phyloP scores from a whole-genome alignment of 2,329 filamentous ascomycete species.

The Aspergillus texensis region DNA sequence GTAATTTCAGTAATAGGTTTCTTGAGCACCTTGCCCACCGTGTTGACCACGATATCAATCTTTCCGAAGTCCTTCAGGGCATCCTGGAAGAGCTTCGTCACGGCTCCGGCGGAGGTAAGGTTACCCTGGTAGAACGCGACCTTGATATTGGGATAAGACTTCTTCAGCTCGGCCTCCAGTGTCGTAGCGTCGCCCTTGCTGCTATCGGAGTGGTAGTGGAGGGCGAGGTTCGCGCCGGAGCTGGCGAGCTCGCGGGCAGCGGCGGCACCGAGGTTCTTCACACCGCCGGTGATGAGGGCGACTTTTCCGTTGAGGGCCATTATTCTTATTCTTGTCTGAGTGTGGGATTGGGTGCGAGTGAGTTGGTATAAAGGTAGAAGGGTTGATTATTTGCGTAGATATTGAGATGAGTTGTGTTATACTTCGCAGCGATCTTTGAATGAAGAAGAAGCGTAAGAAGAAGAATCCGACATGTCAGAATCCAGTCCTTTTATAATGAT shows the following conservation, averaged over 20 bases:
- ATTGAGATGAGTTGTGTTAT: background rate
- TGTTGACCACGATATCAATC: slow-evolving; percentile 56
- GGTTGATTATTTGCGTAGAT: too few relatives aligned
- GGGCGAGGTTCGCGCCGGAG: slow-evolving; percentile 40
- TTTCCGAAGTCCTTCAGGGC: slow-evolving; percentile 47
- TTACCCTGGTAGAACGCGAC: slow-evolving; percentile 49
- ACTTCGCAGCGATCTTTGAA: background rate
- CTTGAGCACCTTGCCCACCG: slow-evolving; percentile 54
- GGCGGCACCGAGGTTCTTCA: slow-evolving; percentile 46
- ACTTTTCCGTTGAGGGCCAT: slow-evolving; percentile 45
- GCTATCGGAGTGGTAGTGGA: slow-evolving; percentile 47
- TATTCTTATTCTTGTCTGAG: background rate
- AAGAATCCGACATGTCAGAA: background rate
- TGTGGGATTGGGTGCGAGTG: too few relatives aligned
- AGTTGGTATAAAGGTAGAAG: too few relatives aligned
- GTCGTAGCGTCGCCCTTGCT: slow-evolving; percentile 41
- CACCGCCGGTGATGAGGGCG: slow-evolving; percentile 48
- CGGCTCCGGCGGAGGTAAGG: slow-evolving; percentile 44
- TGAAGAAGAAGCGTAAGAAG: background rate
- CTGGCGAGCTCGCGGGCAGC: slow-evolving; percentile 41
- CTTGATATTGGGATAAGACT: slow-evolving; percentile 34
- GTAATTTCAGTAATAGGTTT: slow-evolving; percentile 49
- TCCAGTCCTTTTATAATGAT: background rate
- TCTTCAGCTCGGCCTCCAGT: slow-evolving; percentile 42
- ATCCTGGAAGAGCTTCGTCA: slow-evolving; percentile 46